A percentile compares a stretch with the other conserved stretches of the same genome.
These are phyloP conservation scores for Xerocomus amazonicus DNA, from an alignment of 1,284 basidiomycete genomes.

Conservation along the genomic window DNA sequence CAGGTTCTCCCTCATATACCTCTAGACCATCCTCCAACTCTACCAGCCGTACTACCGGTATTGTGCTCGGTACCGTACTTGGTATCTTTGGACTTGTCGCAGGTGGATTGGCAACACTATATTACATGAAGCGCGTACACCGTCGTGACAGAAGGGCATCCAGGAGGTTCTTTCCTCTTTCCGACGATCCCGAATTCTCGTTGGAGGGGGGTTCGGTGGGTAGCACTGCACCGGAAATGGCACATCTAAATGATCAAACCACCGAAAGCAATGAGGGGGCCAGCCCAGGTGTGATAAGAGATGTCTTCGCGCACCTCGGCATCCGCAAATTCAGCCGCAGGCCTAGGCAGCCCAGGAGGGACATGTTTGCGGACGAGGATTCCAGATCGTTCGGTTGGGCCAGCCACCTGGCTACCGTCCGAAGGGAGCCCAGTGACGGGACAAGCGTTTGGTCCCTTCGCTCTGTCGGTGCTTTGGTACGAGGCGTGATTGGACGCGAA, in stretches of 20 bases:
- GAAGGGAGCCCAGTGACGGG: slow-evolving; percentile 34
- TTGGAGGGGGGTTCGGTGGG: slow-evolving; percentile 10
- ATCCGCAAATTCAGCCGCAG: slow-evolving; percentile 14
- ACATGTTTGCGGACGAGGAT: slow-evolving; percentile 79
- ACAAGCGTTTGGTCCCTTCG: slow-evolving; percentile 51
- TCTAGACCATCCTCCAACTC: slow-evolving; percentile 12
- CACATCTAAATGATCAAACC: slow-evolving; percentile 2
- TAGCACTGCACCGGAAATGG: slow-evolving; percentile 4
- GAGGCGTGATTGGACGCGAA: slow-evolving; percentile 33
- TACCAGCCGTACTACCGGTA: slow-evolving; percentile 37
- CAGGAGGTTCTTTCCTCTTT: slow-evolving; percentile 20
- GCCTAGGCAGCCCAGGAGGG: slow-evolving; percentile 39
- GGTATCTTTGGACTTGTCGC: slow-evolving; percentile 51
- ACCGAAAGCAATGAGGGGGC: not conserved
- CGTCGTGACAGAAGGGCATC: slow-evolving; percentile 7
- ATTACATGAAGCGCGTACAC: slow-evolving; percentile 36
- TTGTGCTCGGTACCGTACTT: slow-evolving; percentile 56
- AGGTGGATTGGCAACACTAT: slow-evolving; percentile 38
- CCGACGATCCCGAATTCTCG: slow-evolving; percentile 21
- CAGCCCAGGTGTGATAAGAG: slow-evolving; percentile 8
- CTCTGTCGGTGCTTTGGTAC: slow-evolving; percentile 46
- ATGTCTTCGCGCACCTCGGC: slow-evolving; percentile 22
- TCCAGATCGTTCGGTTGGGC: slow-evolving; percentile 45
- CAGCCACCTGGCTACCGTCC: slow-evolving; percentile 29
- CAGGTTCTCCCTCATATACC: slow-evolving; percentile 8